A percentile compares a stretch with the other conserved stretches of the same genome.
phyloP scores from a whole-genome alignment of 805 yeast species.

The Nakazawaea wickerhamii region DNA sequence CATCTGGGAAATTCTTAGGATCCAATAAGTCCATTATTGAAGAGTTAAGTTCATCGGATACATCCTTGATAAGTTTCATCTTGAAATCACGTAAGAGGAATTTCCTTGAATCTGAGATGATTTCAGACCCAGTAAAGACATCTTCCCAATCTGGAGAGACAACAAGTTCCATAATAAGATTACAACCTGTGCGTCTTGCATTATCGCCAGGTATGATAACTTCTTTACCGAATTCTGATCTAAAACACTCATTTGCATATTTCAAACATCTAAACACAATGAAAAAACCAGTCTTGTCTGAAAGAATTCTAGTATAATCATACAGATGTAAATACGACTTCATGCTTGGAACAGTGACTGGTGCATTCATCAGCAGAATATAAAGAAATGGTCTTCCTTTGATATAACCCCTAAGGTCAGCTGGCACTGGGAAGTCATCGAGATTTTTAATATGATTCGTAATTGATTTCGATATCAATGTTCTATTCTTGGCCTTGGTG shows the following conservation, averaged over 20 bases:
- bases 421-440: conserved; percentile 34
- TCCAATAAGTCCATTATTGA: conserved; percentile 55
- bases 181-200: conserved; percentile 28
- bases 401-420: conserved; percentile 42
- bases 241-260: conserved; percentile 58
- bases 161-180: conserved; percentile 53
- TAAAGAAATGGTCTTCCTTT: conserved; percentile 54
- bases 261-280: conserved; percentile 57
- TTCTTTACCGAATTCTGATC: conserved; percentile 48
- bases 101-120: conserved; percentile 35
- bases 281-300: conserved; percentile 63
- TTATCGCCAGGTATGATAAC: conserved; percentile 27
- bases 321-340: conserved; percentile 53
- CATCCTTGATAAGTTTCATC: conserved; percentile 59
- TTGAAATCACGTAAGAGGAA: conserved; percentile 60
- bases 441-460: conserved; percentile 22
- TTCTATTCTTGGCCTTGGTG: neutral
- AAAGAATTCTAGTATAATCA: conserved; percentile 60
- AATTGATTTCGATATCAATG: conserved; percentile 5
- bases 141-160: conserved; percentile 36
- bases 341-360: conserved; percentile 51
- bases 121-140: conserved; percentile 9
- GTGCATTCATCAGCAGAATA: conserved; percentile 45
- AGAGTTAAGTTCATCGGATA: conserved; percentile 68
- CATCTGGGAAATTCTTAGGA: conserved; percentile 52